Evolutionary conservation across 108 stramenopile species (phyloP).

Genomic region (Conticribra guillardii): DNA sequence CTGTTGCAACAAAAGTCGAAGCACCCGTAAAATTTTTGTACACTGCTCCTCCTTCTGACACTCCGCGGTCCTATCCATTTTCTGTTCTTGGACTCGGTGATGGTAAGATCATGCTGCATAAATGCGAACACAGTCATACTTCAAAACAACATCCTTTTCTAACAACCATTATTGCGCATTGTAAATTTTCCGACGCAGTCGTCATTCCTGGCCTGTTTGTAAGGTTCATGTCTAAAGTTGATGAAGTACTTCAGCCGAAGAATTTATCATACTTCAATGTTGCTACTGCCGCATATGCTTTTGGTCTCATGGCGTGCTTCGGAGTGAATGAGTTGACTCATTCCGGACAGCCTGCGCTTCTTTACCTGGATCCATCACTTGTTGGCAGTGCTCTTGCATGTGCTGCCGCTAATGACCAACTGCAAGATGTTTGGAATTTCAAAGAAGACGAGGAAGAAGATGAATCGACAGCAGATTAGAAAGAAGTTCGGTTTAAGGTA

Average conservation of each 20-base stretch:
- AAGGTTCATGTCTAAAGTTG: conserved; percentile 40
- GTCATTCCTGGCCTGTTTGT: conserved; percentile 65
- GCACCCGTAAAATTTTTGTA: conserved; percentile 66
- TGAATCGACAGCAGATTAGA: background rate
- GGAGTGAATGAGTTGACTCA: conserved; percentile 51
- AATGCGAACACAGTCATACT: too few species aligned
- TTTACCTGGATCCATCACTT: conserved; percentile 39
- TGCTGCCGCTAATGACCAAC: conserved; percentile 40
- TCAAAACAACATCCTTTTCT: too few species aligned
- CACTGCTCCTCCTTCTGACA: conserved; percentile 47
- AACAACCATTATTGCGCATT: too few species aligned
- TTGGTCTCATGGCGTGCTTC: conserved; percentile 52
- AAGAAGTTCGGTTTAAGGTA: background rate
- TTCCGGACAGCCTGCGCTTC: conserved; percentile 57
- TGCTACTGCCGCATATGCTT: conserved; percentile 57
- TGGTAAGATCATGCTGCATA: conserved; percentile 13
- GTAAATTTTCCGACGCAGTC: too few species aligned
- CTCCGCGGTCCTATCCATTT: conserved; percentile 47
- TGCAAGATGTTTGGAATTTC: conserved; percentile 37
- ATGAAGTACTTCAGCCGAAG: conserved; percentile 36
- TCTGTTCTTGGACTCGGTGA: conserved; percentile 67
- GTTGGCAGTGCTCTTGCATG: conserved; percentile 34
- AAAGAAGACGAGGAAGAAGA: conserved; percentile 27
- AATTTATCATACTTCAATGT: conserved; percentile 46
- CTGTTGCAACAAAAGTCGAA: conserved; percentile 60